Conservation (phyloP, 2,329 filamentous ascomycete genomes). For the Blastomyces emzantsi region DNA sequence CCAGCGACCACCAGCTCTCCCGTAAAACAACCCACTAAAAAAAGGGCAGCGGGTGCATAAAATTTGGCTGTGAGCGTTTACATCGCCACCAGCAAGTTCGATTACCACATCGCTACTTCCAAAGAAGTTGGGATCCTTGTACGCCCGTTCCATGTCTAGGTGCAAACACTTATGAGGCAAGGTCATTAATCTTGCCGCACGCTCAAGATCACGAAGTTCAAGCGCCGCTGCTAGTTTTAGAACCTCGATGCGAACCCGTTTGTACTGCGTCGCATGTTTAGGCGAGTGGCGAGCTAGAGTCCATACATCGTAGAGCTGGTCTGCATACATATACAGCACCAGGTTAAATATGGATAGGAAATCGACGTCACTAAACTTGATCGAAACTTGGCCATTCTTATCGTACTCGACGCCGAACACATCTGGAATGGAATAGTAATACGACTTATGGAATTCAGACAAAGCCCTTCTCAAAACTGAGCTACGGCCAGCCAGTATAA, state of each 20-base stretch:
- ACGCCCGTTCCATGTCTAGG: constrained; percentile 60
- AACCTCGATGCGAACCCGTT: constrained; percentile 72
- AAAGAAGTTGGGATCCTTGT: constrained; percentile 62
- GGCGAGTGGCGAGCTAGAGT: constrained; percentile 61
- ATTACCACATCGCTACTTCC: constrained; percentile 70
- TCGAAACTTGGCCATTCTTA: constrained; percentile 43
- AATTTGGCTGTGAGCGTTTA: constrained; percentile 66
- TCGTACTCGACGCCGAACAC: constrained; percentile 49
- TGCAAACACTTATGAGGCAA: constrained; percentile 56
- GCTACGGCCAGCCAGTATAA: constrained; percentile 68
- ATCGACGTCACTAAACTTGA: constrained; percentile 64
- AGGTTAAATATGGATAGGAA: constrained; percentile 72
- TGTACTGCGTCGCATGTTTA: constrained; percentile 60
- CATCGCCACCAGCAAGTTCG: constrained; percentile 61
- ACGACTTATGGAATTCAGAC: constrained; percentile 46
- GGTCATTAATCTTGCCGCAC: constrained; percentile 66
- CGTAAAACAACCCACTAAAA: constrained; percentile 81
- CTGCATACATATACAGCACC: constrained; percentile 70
- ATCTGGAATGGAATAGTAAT: constrained; percentile 51
- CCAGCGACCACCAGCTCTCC: constrained; percentile 80
- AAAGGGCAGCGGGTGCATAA: constrained; percentile 82
- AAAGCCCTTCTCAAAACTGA: constrained; percentile 56
- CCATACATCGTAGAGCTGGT: constrained; percentile 77
- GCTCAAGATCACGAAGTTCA: constrained; percentile 62
- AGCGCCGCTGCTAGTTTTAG: constrained; percentile 73